Percentiles rank a stretch among this genome's conserved stretches.
Conservation (phyloP, 2,329 filamentous ascomycete species). For the Talaromyces sp. region DNA sequence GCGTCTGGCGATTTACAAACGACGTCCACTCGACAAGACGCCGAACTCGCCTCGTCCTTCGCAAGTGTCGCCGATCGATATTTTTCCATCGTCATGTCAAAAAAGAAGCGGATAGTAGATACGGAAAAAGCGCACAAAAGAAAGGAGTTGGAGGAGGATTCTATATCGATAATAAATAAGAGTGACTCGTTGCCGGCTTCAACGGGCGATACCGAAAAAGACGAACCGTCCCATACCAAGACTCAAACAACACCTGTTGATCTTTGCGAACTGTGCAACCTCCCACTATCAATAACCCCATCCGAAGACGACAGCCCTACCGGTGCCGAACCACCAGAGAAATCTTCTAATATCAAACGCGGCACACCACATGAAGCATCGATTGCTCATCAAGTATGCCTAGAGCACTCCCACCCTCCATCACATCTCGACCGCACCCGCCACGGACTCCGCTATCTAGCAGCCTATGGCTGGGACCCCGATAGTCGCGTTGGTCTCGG, state of each 20-base stretch:
- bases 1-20: slow-evolving; percentile 33
- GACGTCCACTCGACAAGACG: slow-evolving; percentile 18
- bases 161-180: background rate
- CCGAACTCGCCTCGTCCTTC: slow-evolving; percentile 14
- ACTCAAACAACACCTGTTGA: background rate
- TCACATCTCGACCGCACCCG: slow-evolving; percentile 53
- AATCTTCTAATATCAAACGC: slow-evolving; percentile 17
- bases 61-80: slow-evolving; percentile 35
- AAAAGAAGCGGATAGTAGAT: slow-evolving; percentile 9
- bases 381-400: slow-evolving; percentile 51
- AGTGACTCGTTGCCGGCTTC: slow-evolving; percentile 3
- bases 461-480: slow-evolving; percentile 55
- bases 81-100: slow-evolving; percentile 42
- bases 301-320: background rate
- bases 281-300: slow-evolving; percentile 34
- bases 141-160: background rate
- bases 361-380: slow-evolving; percentile 41
- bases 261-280: slow-evolving; percentile 53
- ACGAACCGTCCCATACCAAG: background rate
- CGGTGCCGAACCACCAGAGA: slow-evolving; percentile 1
- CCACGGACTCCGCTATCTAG: slow-evolving; percentile 51
- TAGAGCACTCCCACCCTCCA: slow-evolving; percentile 52
- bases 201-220: background rate
- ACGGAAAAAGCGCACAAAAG: slow-evolving; percentile 8
- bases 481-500: slow-evolving; percentile 65